Evolutionary conservation across 192 early-diverging fungal genomes (phyloP).

Genomic region (Borealophlyctis nickersoniae): DNA sequence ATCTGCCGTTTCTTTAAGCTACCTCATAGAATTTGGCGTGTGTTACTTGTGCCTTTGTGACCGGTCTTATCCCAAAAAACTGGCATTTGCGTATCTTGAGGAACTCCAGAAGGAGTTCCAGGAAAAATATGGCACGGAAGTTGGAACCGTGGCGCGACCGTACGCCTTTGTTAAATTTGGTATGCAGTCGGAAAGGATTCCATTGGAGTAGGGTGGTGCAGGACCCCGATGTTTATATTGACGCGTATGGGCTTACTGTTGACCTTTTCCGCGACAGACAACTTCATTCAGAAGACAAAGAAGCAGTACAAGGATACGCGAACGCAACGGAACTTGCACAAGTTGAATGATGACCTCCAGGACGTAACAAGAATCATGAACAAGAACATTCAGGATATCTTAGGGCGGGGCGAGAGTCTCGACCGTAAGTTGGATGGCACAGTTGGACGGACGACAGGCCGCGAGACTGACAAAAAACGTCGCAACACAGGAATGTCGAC

Average conservation of each 20-base stretch:
- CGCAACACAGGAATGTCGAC: constrained; percentile 56
- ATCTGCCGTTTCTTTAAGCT: constrained; percentile 47
- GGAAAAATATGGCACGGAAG: constrained; percentile 87
- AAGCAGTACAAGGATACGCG: constrained; percentile 93
- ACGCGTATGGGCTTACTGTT: not conserved
- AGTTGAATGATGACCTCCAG: constrained; percentile 91
- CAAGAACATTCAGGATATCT: constrained; percentile 93
- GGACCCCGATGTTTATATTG: not conserved
- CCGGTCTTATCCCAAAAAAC: constrained; percentile 75
- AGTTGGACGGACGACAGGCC: too few species aligned
- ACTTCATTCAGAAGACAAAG: constrained; percentile 98
- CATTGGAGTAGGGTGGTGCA: too few species aligned
- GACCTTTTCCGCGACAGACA: constrained; percentile 58
- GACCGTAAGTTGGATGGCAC: constrained; percentile 57
- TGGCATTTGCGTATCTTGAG: constrained; percentile 94
- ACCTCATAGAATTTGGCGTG: constrained; percentile 89
- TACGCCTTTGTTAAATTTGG: constrained; percentile 98
- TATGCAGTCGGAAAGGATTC: constrained; percentile 43
- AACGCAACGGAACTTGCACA: constrained; percentile 86
- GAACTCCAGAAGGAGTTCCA: constrained; percentile 94
- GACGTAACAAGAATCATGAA: constrained; percentile 98
- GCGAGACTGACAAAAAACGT: not conserved
- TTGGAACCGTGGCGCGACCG: constrained; percentile 81
- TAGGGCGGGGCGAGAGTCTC: constrained; percentile 84
- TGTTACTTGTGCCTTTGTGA: constrained; percentile 96